These are phyloP conservation scores for Trichoderma koningiopsis DNA, from an alignment of 2,329 filamentous ascomycete genomes.

Conservation along the genomic window DNA sequence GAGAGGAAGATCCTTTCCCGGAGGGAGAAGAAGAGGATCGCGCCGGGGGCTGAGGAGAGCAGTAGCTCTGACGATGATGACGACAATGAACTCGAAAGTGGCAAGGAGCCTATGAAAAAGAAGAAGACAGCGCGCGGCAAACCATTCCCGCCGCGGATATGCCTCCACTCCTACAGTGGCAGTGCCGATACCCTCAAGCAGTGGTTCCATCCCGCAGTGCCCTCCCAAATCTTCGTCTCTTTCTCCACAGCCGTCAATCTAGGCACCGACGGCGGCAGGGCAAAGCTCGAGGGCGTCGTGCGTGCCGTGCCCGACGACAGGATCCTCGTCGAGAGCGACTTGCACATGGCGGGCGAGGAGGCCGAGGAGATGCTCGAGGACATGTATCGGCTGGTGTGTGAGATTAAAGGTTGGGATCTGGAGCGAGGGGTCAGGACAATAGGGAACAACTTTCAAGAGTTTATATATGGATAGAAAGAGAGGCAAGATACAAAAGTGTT, in stretches of 20 bases:
- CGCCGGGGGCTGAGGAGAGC: conserved; percentile 50
- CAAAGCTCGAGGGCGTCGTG: conserved; percentile 65
- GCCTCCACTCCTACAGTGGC: conserved; percentile 91
- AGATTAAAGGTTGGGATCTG: conserved; percentile 75
- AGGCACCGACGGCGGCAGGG: conserved; percentile 49
- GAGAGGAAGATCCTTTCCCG: conserved; percentile 64
- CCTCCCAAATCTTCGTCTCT: conserved; percentile 80
- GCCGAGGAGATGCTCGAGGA: conserved; percentile 81
- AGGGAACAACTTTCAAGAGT: conserved; percentile 74
- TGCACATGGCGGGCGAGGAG: conserved; percentile 75
- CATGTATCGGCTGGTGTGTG: conserved; percentile 74
- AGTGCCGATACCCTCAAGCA: conserved; percentile 73
- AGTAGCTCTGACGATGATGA: conserved; percentile 36
- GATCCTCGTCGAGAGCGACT: conserved; percentile 85
- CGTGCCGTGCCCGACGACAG: conserved; percentile 73
- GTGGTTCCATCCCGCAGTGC: conserved; percentile 73
- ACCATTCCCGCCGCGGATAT: conserved; percentile 84
- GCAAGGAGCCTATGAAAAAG: not conserved
- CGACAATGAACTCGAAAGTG: conserved; percentile 39
- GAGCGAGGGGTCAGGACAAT: conserved; percentile 69
- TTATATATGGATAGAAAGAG: conserved; percentile 62
- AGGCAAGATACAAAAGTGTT: not conserved
- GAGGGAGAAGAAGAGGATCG: conserved; percentile 56
- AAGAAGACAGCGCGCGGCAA: conserved; percentile 37
- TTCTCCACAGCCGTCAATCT: conserved; percentile 87